Percentiles rank a stretch among this genome's conserved stretches.
phyloP scores from a whole-genome alignment of 2,329 filamentous ascomycete genomes.

The Neoarthrinium moseri region DNA sequence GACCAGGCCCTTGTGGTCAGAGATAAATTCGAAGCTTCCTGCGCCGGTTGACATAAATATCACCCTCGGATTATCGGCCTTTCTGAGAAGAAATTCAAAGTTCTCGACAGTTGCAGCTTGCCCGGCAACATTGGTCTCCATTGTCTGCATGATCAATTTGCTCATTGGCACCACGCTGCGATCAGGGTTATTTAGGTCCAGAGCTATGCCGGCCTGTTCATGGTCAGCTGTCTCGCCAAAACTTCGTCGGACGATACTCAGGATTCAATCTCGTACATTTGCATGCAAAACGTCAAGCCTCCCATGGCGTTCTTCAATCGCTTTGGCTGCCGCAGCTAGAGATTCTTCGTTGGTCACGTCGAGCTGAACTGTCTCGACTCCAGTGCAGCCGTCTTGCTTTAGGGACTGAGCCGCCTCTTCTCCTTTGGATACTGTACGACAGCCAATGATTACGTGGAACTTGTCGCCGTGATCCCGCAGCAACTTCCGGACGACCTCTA shows the following conservation, averaged over 20 bases:
- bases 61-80: neutral
- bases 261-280: neutral
- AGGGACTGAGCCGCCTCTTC: neutral
- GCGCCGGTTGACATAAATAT: slow-evolving; percentile 4
- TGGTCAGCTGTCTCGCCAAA: too few species aligned
- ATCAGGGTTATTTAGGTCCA: too few species aligned
- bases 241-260: too few species aligned
- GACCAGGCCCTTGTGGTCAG: too few species aligned
- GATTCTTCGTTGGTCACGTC: slow-evolving; percentile 4
- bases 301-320: neutral
- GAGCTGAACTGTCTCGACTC: neutral
- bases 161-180: too few species aligned
- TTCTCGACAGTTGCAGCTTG: neutral
- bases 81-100: neutral
- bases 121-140: neutral
- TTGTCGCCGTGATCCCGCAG: neutral
- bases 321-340: neutral
- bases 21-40: neutral
- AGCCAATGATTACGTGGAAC: slow-evolving; percentile 1
- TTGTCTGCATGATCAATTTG: neutral
- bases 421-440: neutral
- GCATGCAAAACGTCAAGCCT: slow-evolving; percentile 1
- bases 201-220: too few species aligned
- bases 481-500: neutral
- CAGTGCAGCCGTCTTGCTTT: neutral